Evolutionary conservation across 106 monocot genomes (phyloP).

Genomic region (Phalaenopsis equestris): DNA sequence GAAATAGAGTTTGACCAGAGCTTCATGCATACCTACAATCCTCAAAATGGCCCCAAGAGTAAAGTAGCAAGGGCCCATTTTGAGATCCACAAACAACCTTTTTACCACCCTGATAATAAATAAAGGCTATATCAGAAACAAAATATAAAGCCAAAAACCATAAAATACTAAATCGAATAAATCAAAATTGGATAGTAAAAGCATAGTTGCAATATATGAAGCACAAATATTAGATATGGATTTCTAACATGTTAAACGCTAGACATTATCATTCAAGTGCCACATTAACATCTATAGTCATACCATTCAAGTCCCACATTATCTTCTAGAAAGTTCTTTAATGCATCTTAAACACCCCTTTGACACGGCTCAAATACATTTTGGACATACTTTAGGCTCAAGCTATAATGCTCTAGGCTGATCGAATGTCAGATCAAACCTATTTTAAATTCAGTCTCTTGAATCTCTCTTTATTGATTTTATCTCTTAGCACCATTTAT

Average conservation of each 20-base stretch:
- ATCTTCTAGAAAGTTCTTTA: not conserved
- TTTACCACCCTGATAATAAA: conserved; percentile 52
- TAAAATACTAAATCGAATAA: not conserved
- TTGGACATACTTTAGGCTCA: not conserved
- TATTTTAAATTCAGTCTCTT: not conserved
- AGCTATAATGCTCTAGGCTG: not conserved
- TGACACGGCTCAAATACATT: not conserved
- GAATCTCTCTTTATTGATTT: not conserved
- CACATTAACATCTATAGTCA: too few relatives aligned
- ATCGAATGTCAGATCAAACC: not conserved
- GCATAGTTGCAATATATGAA: not conserved
- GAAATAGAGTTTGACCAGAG: not conserved
- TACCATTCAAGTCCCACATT: not conserved
- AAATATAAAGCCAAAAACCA: not conserved
- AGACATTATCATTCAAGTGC: too few relatives aligned
- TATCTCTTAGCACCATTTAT: not conserved
- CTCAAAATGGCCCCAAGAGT: conserved; percentile 87
- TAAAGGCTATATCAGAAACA: not conserved
- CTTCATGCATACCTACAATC: conserved; percentile 74
- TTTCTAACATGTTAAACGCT: too few relatives aligned
- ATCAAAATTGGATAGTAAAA: not conserved
- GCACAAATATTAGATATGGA: not conserved
- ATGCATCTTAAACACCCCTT: not conserved
- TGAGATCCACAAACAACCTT: conserved; percentile 95
- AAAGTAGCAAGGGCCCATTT: conserved; percentile 69